Evolutionary conservation across 306 rosid genomes (phyloP), one percentile per base, ranked within the genome.

Genomic region (Ormosia emarginata): DNA sequence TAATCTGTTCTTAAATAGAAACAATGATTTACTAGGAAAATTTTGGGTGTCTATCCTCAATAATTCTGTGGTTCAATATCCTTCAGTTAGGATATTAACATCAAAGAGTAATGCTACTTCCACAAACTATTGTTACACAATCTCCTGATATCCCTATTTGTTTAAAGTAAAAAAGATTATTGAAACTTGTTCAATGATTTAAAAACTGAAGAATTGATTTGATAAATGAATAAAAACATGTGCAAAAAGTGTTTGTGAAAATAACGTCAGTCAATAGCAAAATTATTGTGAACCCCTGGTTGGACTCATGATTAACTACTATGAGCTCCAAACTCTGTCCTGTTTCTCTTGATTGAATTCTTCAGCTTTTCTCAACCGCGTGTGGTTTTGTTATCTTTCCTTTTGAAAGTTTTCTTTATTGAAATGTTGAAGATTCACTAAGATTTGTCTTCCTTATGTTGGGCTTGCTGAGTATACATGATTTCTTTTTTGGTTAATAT

Each of bases 361-460:
- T 59, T 52, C 10, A 41, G 9, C 12, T 15, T 74, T 17, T 75
- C 30, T 67, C 46, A 9, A 29, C 10, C 34, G 3, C 8, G 0
- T 30, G 30, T 4, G 5, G 14, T 50, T 77, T 33, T 7, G 11
- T 77, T 77, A 34, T 18, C 65, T 34, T 3, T 61, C 40, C 82
- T 61, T 76, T 77, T 40, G 14, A 53, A 53, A 52, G 8, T 34
- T 77, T 17, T 46, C 33, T 18, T 69, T 13, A 18, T 39, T 2
- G 17, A 52, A 65, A 82, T 36, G 34, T 49, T 68, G 57, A 82
- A 67, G 74, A 75, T 47, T 76, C 41, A 68, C 8, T 44, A 33
- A 36, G 41, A 36, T 68, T 67, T 71, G 57, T 53, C 36, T 53
- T 50, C 66, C 30, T 65, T 50, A 63, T 2, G 37, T 49, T 50